Percentiles rank a stretch among this genome's conserved stretches.
phyloP scores from a whole-genome alignment of 2,329 filamentous ascomycete genomes.

The Didymella arachidicola region DNA sequence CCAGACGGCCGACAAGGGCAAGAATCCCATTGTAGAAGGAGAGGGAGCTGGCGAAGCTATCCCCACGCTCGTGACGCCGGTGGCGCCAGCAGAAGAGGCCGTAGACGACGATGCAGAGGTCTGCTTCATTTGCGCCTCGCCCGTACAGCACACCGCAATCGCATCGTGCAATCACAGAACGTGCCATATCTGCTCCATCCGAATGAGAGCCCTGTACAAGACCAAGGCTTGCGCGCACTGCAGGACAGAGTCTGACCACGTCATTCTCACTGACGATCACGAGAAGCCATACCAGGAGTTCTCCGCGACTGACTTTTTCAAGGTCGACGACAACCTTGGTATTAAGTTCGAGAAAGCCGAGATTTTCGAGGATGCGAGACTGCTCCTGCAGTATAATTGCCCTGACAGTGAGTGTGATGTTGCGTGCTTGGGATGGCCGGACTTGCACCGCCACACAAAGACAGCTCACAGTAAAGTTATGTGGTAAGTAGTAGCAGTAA shows the following conservation, averaged over 20 bases:
- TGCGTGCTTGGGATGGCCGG: slow-evolving; percentile 81
- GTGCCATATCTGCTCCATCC: slow-evolving; percentile 92
- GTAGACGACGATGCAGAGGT: slow-evolving; percentile 65
- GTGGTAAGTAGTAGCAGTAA: slow-evolving; percentile 61
- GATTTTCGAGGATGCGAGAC: slow-evolving; percentile 88
- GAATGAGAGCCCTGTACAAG: slow-evolving; percentile 93
- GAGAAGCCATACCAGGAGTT: slow-evolving; percentile 89
- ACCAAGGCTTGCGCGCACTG: slow-evolving; percentile 97
- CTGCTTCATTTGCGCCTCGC: slow-evolving; percentile 97
- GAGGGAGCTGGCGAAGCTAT: slow-evolving; percentile 19
- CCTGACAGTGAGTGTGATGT: slow-evolving; percentile 85
- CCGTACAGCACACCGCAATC: slow-evolving; percentile 84
- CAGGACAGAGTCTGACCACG: slow-evolving; percentile 77
- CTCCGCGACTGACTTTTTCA: slow-evolving; percentile 72
- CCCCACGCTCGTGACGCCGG: slow-evolving; percentile 16
- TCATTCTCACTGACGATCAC: slow-evolving; percentile 89
- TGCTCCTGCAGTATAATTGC: slow-evolving; percentile 93
- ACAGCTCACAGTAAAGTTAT: slow-evolving; percentile 83
- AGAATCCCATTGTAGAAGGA: slow-evolving; percentile 27
- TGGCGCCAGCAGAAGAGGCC: slow-evolving; percentile 8
- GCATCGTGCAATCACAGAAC: slow-evolving; percentile 95
- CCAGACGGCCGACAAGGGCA: slow-evolving; percentile 38
- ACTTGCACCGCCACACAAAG: slow-evolving; percentile 82
- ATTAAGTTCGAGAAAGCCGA: slow-evolving; percentile 89
- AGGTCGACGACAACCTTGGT: slow-evolving; percentile 83